A percentile compares a stretch with the other conserved stretches of the same genome.
phyloP scores from a whole-genome alignment of 176 grass and related monocot species.

The Hordeum vulgare region DNA sequence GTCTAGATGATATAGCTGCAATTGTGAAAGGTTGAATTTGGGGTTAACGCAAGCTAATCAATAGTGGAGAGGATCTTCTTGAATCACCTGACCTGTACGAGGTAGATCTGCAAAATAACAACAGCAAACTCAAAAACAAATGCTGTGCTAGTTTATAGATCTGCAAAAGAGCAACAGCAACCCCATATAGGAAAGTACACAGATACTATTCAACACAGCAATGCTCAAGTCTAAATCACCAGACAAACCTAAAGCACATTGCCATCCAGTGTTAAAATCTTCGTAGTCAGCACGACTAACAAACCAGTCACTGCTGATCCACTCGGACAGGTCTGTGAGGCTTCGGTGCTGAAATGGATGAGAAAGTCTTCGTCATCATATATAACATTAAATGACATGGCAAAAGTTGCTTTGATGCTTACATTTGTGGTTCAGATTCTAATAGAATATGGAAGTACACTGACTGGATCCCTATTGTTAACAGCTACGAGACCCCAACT shows the following conservation, averaged over 20 bases:
- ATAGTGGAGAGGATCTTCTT: not conserved
- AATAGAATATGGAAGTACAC: not conserved
- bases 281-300: not conserved
- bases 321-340: slow-evolving; percentile 65
- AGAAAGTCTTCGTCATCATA: not conserved
- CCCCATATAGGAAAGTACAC: not conserved
- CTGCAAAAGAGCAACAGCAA: too few species aligned
- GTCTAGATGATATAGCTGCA: not conserved
- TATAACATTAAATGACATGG: not conserved
- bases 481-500: not conserved
- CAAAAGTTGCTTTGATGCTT: not conserved
- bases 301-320: slow-evolving; percentile 18
- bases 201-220: not conserved
- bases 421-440: not conserved
- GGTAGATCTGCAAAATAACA: not conserved
- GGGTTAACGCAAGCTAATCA: not conserved
- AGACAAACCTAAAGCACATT: not conserved
- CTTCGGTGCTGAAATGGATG: slow-evolving; percentile 74
- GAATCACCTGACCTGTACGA: not conserved
- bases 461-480: not conserved
- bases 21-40: not conserved
- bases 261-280: not conserved
- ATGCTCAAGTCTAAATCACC: slow-evolving; percentile 8
- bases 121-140: not conserved
- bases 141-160: not conserved